These are phyloP conservation scores for Aspergillaceae sp. DNA, from an alignment of 2,329 filamentous ascomycete genomes.

Conservation along the genomic window DNA sequence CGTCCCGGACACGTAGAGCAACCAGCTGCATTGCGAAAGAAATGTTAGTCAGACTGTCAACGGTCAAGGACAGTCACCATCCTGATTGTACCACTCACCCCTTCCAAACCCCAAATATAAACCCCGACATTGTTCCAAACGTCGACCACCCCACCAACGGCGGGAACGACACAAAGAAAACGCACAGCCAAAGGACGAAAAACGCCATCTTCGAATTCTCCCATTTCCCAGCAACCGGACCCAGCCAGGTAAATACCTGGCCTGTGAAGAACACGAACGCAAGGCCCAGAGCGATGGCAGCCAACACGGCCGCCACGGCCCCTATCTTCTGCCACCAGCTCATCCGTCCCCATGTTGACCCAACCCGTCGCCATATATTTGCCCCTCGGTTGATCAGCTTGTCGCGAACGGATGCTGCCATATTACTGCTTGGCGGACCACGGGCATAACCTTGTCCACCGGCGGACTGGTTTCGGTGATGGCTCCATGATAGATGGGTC, in stretches of 20 bases:
- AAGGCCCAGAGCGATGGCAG: conserved; percentile 50
- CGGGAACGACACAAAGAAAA: conserved; percentile 72
- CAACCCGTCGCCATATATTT: conserved; percentile 23
- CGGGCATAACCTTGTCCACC: conserved; percentile 33
- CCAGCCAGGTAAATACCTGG: conserved; percentile 66
- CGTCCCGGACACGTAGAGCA: conserved; percentile 70
- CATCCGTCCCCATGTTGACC: conserved; percentile 32
- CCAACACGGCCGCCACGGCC: conserved; percentile 44
- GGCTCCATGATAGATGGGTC: conserved; percentile 45
- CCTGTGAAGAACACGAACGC: conserved; percentile 71
- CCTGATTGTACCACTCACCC: conserved; percentile 47
- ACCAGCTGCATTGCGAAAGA: conserved; percentile 54
- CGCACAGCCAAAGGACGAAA: conserved; percentile 64
- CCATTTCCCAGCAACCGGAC: conserved; percentile 68
- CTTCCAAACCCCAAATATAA: conserved; percentile 62
- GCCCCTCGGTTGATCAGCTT: conserved; percentile 30
- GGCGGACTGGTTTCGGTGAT: conserved; percentile 24
- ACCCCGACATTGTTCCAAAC: conserved; percentile 60
- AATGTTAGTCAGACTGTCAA: too few relatives aligned
- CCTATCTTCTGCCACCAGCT: conserved; percentile 53
- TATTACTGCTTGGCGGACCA: conserved; percentile 18
- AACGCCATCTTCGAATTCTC: conserved; percentile 62
- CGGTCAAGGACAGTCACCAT: too few relatives aligned
- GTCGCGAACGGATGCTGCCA: conserved; percentile 23
- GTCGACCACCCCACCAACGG: conserved; percentile 82